These are phyloP conservation scores for Vanrija sp. DNA, from an alignment of 1,284 basidiomycete genomes.

Conservation along the genomic window DNA sequence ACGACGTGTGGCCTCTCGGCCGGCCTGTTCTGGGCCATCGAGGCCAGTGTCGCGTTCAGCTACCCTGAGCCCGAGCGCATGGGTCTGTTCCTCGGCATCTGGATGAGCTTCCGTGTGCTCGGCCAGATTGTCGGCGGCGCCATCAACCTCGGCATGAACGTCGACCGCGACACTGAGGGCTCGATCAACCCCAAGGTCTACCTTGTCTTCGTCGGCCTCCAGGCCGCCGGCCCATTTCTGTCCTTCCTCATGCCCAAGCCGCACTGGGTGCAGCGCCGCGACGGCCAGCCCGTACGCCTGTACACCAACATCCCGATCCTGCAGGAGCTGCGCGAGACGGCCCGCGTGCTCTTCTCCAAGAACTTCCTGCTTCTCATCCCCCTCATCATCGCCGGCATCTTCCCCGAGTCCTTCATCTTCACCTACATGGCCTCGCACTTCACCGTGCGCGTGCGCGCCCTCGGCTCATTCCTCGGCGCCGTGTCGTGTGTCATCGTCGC, in stretches of 20 bases:
- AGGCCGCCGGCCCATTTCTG: constrained; percentile 23
- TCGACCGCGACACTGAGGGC: constrained; percentile 13
- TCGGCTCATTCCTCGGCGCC: constrained; percentile 2
- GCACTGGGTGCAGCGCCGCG: constrained; percentile 2
- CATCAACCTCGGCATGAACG: constrained; percentile 38
- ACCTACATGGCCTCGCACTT: constrained; percentile 7
- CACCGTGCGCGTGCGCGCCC: constrained; percentile 2
- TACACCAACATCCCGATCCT: neutral
- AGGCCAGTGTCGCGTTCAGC: constrained; percentile 24
- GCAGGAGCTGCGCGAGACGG: neutral
- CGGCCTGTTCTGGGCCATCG: constrained; percentile 37
- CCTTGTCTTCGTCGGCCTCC: constrained; percentile 37
- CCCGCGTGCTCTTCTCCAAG: neutral
- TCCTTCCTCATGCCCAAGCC: constrained; percentile 6
- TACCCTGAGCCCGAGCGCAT: constrained; percentile 31
- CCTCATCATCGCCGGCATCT: constrained; percentile 3
- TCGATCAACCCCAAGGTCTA: constrained; percentile 6
- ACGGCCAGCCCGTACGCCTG: neutral
- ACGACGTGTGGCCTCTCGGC: constrained; percentile 33
- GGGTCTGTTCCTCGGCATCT: constrained; percentile 35
- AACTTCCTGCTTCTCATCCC: constrained; percentile 7
- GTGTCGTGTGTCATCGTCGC: constrained; percentile 2
- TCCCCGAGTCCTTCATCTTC: constrained; percentile 8
- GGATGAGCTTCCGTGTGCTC: constrained; percentile 33
- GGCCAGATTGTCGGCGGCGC: constrained; percentile 41